phyloP scores from a whole-genome alignment of 1,284 basidiomycete genomes.

The Rhodofomes roseus region DNA sequence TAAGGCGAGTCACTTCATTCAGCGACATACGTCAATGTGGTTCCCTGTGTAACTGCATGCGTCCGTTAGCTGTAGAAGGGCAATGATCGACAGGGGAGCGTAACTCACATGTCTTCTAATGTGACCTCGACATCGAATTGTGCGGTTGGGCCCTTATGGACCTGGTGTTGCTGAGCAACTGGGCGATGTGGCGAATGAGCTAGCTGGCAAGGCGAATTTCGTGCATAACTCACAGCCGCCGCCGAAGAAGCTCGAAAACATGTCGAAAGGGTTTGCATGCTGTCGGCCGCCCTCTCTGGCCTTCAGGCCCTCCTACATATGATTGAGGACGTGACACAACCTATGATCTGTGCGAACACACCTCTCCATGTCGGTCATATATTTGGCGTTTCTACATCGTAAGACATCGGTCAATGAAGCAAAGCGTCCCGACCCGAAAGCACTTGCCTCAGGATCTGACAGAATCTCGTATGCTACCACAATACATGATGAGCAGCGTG shows the following conservation, averaged over 20 bases:
- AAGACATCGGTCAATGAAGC: background rate
- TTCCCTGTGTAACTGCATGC: constrained; percentile 65
- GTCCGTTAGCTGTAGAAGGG: background rate
- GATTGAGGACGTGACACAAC: background rate
- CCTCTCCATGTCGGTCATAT: constrained; percentile 90
- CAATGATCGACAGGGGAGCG: constrained; percentile 3
- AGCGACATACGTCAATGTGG: constrained; percentile 68
- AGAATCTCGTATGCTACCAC: constrained; percentile 86
- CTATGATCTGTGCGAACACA: constrained; percentile 23
- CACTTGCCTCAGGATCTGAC: constrained; percentile 70
- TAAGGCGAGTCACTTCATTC: background rate
- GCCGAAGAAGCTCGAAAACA: constrained; percentile 91
- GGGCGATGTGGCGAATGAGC: background rate
- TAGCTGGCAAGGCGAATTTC: too few relatives aligned
- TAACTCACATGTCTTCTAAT: constrained; percentile 71
- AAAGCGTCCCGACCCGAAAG: too few relatives aligned
- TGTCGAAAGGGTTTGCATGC: constrained; percentile 85
- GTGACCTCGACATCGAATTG: constrained; percentile 86
- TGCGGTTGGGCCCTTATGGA: constrained; percentile 79
- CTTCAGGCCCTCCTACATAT: constrained; percentile 73
- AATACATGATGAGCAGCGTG: constrained; percentile 1
- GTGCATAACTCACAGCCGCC: constrained; percentile 49
- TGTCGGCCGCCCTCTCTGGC: constrained; percentile 78
- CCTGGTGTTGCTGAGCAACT: constrained; percentile 58
- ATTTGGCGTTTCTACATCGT: constrained; percentile 81